Evolutionary conservation across 2,329 filamentous ascomycete species (phyloP).

Genomic region (Aspergillus puulaauensis): DNA sequence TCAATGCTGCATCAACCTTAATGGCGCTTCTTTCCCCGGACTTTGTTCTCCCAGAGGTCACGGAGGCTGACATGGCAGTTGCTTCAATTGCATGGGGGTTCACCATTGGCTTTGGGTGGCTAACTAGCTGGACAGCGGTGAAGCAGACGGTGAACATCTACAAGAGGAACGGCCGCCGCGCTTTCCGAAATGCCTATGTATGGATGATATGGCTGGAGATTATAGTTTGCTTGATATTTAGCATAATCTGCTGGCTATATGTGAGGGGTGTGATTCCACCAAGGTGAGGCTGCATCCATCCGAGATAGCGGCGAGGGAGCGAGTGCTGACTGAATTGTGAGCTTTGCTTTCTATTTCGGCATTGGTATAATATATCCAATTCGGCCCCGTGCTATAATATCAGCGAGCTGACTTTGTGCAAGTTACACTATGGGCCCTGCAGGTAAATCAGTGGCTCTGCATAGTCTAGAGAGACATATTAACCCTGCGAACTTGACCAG

Average conservation of each 20-base stretch:
- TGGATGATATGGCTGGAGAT: neutral
- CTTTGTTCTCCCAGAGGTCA: neutral
- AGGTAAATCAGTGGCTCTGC: neutral
- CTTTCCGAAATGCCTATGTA: neutral
- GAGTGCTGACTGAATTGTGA: neutral
- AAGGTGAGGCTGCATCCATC: neutral
- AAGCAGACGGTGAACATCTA: neutral
- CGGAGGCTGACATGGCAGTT: neutral
- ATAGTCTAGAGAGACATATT: neutral
- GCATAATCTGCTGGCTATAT: neutral
- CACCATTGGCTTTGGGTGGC: neutral
- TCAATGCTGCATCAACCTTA: neutral
- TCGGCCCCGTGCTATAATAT: neutral
- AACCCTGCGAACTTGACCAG: neutral
- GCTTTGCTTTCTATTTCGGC: neutral
- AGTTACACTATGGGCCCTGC: neutral
- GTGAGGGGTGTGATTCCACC: neutral
- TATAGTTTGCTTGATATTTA: neutral
- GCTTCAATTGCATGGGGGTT: neutral
- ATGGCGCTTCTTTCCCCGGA: neutral
- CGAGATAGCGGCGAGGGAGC: neutral
- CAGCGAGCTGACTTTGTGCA: neutral
- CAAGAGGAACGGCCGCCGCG: neutral
- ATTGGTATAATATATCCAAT: neutral
- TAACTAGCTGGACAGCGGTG: neutral